A percentile compares a stretch with the other conserved stretches of the same genome.
Conservation (phyloP, 192 early-diverging fungal species). For the Phlyctochytrium arcticum region DNA sequence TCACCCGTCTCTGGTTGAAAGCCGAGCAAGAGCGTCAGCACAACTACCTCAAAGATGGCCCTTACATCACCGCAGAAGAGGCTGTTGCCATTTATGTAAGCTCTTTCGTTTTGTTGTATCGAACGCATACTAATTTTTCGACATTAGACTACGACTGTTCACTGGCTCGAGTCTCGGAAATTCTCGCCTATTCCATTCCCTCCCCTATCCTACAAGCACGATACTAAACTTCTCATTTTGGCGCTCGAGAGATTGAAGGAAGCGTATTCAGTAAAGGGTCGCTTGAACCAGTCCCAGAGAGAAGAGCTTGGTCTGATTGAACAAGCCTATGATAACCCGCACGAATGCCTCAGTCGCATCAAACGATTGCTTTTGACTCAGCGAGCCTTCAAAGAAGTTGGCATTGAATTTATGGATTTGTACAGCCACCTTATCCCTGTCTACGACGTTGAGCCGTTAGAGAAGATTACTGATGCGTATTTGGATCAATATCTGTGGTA, state of each 20-base stretch:
- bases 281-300: slow-evolving; percentile 91
- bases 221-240: slow-evolving; percentile 95
- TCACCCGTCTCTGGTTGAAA: slow-evolving; percentile 97
- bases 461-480: slow-evolving; percentile 99
- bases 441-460: slow-evolving; percentile 97
- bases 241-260: slow-evolving; percentile 94
- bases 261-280: slow-evolving; percentile 90
- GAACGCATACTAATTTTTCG: too few relatives aligned
- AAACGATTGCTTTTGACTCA: slow-evolving; percentile 95
- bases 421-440: slow-evolving; percentile 97
- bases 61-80: slow-evolving; percentile 95
- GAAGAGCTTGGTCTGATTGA: slow-evolving; percentile 98
- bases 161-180: slow-evolving; percentile 96
- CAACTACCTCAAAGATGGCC: slow-evolving; percentile 98
- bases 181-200: slow-evolving; percentile 99
- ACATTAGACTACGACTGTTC: slow-evolving; percentile 94
- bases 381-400: slow-evolving; percentile 98
- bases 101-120: too few relatives aligned
- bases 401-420: slow-evolving; percentile 99
- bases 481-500: slow-evolving; percentile 99
- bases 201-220: slow-evolving; percentile 99
- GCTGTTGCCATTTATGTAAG: slow-evolving; percentile 98
- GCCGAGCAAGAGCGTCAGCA: slow-evolving; percentile 99
- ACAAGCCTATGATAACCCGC: slow-evolving; percentile 96
- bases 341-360: slow-evolving; percentile 73